Percentiles rank a stretch among this genome's conserved stretches.
Conservation (phyloP, 345 rosid species). For the Eucalyptus marginata region DNA sequence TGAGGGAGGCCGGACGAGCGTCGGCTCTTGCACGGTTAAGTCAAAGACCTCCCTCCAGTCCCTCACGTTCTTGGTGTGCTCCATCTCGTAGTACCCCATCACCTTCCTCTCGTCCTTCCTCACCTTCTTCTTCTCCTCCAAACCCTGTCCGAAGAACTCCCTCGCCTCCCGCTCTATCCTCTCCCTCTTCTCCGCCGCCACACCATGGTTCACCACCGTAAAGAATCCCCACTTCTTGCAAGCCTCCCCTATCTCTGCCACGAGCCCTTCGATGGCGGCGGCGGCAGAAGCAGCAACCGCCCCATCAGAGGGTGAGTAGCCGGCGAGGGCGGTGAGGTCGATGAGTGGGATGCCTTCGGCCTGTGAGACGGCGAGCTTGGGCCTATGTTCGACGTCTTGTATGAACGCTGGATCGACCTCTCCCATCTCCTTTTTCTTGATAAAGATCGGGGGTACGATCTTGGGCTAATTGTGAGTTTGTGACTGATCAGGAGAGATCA, state of each 20-base stretch:
- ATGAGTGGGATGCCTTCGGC: constrained; percentile 37
- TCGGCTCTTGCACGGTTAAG: constrained; percentile 31
- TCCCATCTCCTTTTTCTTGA: constrained; percentile 1
- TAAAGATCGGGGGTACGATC: not conserved
- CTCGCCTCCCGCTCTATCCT: constrained; percentile 12
- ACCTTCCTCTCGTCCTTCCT: constrained; percentile 37
- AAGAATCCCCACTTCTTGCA: constrained; percentile 61
- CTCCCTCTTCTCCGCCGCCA: constrained; percentile 9
- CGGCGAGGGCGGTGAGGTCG: constrained; percentile 12
- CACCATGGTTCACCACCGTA: constrained; percentile 21
- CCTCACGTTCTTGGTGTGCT: constrained; percentile 58
- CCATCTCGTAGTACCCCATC: constrained; percentile 48
- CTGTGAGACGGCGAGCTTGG: not conserved
- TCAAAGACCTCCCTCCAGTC: constrained; percentile 70
- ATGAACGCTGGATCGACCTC: constrained; percentile 33
- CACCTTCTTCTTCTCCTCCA: constrained; percentile 39
- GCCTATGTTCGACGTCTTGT: constrained; percentile 28
- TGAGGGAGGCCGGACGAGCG: constrained; percentile 28
- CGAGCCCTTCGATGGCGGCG: not conserved
- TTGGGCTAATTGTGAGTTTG: not conserved
- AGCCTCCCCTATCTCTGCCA: constrained; percentile 30
- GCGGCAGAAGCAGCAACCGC: not conserved
- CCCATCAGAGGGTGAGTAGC: not conserved
- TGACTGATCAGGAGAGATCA: not conserved
- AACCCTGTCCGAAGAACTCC: constrained; percentile 29